phyloP scores from a whole-genome alignment of 805 yeast genomes.

The Metschnikowia rubicola region DNA sequence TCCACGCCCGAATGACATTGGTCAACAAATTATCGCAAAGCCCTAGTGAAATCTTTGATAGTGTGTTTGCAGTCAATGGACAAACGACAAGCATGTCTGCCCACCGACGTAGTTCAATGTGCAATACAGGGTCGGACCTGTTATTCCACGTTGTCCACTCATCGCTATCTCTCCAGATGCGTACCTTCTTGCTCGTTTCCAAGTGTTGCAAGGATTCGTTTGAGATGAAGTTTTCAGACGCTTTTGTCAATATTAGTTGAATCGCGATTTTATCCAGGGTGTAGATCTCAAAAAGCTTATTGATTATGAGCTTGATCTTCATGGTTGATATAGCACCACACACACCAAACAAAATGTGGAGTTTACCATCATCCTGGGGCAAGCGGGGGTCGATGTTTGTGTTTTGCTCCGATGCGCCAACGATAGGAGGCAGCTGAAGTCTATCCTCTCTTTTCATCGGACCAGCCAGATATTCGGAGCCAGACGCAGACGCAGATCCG shows the following conservation, averaged over 20 bases:
- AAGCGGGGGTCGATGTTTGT: conserved; percentile 59
- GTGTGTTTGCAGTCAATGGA: conserved; percentile 91
- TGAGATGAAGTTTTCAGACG: conserved; percentile 51
- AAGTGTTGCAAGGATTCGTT: conserved; percentile 41
- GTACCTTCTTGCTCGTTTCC: conserved; percentile 40
- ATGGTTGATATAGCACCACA: conserved; percentile 55
- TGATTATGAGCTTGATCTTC: conserved; percentile 51
- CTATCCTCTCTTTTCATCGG: conserved; percentile 15
- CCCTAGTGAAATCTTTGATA: conserved; percentile 86
- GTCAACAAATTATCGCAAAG: conserved; percentile 90
- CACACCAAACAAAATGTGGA: conserved; percentile 54
- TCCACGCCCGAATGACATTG: conserved; percentile 92
- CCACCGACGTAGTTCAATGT: conserved; percentile 93
- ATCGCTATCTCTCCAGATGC: conserved; percentile 56
- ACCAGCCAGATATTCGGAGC: conserved; percentile 21
- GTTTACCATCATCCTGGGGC: conserved; percentile 57
- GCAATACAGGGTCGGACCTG: conserved; percentile 87
- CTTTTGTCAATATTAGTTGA: conserved; percentile 51
- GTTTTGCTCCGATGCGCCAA: conserved; percentile 32
- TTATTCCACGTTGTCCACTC: conserved; percentile 74
- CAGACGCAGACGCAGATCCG: conserved; percentile 32
- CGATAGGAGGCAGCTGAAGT: conserved; percentile 16
- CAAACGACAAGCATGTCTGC: conserved; percentile 91
- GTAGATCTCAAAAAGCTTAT: conserved; percentile 51
- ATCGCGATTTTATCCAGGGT: conserved; percentile 47